Evolutionary conservation across 768 basidiomycete genomes (phyloP).

Genomic region (Hericium rajendrae): DNA sequence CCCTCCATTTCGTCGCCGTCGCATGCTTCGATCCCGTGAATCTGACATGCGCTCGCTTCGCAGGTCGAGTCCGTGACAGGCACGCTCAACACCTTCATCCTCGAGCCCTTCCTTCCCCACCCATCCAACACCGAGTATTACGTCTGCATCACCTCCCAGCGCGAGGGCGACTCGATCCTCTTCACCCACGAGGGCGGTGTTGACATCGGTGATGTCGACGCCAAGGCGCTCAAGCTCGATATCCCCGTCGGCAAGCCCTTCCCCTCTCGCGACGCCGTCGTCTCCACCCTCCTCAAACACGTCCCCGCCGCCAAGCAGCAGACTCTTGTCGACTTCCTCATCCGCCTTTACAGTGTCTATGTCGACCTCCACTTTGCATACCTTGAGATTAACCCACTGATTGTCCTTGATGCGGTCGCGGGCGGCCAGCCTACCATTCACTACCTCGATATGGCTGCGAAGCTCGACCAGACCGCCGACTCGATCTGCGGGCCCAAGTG

Average conservation of each 20-base stretch:
- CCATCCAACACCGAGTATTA: conserved; percentile 93
- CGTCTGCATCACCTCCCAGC: conserved; percentile 92
- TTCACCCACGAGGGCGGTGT: conserved; percentile 99
- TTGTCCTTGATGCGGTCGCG: conserved; percentile 77
- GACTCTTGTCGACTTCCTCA: conserved; percentile 89
- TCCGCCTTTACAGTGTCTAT: conserved; percentile 93
- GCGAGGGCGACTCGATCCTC: conserved; percentile 92
- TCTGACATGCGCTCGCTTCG: conserved; percentile 3
- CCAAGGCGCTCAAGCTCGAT: conserved; percentile 86
- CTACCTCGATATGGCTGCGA: conserved; percentile 99
- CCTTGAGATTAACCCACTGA: conserved; percentile 98
- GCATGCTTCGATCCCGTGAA: background rate
- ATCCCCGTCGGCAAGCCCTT: conserved; percentile 70
- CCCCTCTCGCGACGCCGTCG: conserved; percentile 74
- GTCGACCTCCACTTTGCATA: conserved; percentile 99
- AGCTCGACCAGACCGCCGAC: conserved; percentile 98
- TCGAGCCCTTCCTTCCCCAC: conserved; percentile 98
- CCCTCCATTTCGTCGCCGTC: background rate
- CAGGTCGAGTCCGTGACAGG: conserved; percentile 93
- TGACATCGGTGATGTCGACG: conserved; percentile 96
- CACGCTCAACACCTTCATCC: conserved; percentile 93
- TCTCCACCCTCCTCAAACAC: conserved; percentile 65
- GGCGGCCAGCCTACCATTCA: conserved; percentile 70
- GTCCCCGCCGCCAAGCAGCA: conserved; percentile 84
- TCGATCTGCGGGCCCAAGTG: conserved; percentile 97